Conservation (phyloP, 2,329 filamentous ascomycete species). For the Epichloe coenophiala region DNA sequence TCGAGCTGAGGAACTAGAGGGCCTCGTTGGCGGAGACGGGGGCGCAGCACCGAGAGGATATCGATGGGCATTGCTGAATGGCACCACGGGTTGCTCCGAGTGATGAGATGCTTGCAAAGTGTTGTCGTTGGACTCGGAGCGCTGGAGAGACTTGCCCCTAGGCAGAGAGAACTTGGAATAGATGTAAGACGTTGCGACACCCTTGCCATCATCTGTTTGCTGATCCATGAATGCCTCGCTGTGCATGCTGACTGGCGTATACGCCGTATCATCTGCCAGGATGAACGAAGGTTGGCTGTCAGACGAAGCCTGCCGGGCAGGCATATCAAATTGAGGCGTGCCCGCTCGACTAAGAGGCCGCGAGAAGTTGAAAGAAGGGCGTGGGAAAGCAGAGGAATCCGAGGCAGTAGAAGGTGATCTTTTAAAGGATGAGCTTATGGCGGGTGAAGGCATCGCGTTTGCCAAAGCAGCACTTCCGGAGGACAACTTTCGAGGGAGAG, state of each 20-base stretch:
- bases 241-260: slow-evolving; percentile 60
- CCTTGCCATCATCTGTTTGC: slow-evolving; percentile 28
- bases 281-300: slow-evolving; percentile 55
- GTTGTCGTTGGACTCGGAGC: slow-evolving; percentile 47
- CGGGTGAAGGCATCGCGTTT: slow-evolving; percentile 39
- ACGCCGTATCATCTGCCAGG: slow-evolving; percentile 48
- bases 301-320: slow-evolving; percentile 48
- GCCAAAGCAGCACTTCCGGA: slow-evolving; percentile 45
- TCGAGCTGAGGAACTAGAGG: slow-evolving; percentile 39
- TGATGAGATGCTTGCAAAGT: slow-evolving; percentile 40
- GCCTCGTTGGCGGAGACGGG: slow-evolving; percentile 49
- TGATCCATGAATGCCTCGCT: slow-evolving; percentile 53
- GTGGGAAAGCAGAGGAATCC: slow-evolving; percentile 58
- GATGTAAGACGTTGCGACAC: slow-evolving; percentile 59
- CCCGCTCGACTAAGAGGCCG: slow-evolving; percentile 69
- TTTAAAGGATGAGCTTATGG: slow-evolving; percentile 42
- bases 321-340: slow-evolving; percentile 43
- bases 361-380: slow-evolving; percentile 86
- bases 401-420: slow-evolving; percentile 79
- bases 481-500: slow-evolving; percentile 67
- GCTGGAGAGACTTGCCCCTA: slow-evolving; percentile 64
- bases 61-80: slow-evolving; percentile 29
- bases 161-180: slow-evolving; percentile 79
- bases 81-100: slow-evolving; percentile 44
- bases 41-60: slow-evolving; percentile 35